Conservation (phyloP, 208 protist genomes). For the Porcisia hertigi region DNA sequence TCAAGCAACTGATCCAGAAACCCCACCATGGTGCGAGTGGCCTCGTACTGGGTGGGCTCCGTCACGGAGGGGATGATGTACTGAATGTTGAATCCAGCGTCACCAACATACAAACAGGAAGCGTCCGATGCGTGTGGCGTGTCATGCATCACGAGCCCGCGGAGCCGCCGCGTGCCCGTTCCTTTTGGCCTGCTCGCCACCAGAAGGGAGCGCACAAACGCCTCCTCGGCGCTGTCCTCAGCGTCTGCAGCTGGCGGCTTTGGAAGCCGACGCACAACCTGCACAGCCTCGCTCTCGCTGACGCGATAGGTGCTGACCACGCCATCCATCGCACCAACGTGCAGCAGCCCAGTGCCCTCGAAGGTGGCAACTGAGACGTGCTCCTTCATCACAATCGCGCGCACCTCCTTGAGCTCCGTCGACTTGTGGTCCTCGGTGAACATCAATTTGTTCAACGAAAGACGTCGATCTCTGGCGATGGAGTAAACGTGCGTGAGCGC, state of each 20-base stretch:
- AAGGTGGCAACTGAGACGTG: slow-evolving; percentile 67
- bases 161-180: slow-evolving; percentile 26
- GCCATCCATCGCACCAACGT: slow-evolving; percentile 76
- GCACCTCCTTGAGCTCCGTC: slow-evolving; percentile 45
- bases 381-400: slow-evolving; percentile 82
- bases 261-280: slow-evolving; percentile 44
- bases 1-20: slow-evolving; percentile 90
- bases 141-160: slow-evolving; percentile 22
- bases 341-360: slow-evolving; percentile 50
- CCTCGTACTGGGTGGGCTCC: slow-evolving; percentile 27
- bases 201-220: slow-evolving; percentile 61
- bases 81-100: slow-evolving; percentile 80
- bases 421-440: slow-evolving; percentile 15
- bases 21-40: slow-evolving; percentile 60
- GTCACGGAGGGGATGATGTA: slow-evolving; percentile 14
- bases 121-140: slow-evolving; percentile 3
- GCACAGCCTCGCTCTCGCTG: slow-evolving; percentile 46
- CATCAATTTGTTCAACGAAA: slow-evolving; percentile 48
- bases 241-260: slow-evolving; percentile 43
- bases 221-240: slow-evolving; percentile 61
- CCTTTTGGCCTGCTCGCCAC: slow-evolving; percentile 59
- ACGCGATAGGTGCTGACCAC: slow-evolving; percentile 71
- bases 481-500: slow-evolving; percentile 60
- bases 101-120: slow-evolving; percentile 55
- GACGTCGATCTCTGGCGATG: slow-evolving; percentile 74